These are phyloP conservation scores for Eucalyptus globulus DNA, from an alignment of 345 rosid genomes.

Conservation along the genomic window DNA sequence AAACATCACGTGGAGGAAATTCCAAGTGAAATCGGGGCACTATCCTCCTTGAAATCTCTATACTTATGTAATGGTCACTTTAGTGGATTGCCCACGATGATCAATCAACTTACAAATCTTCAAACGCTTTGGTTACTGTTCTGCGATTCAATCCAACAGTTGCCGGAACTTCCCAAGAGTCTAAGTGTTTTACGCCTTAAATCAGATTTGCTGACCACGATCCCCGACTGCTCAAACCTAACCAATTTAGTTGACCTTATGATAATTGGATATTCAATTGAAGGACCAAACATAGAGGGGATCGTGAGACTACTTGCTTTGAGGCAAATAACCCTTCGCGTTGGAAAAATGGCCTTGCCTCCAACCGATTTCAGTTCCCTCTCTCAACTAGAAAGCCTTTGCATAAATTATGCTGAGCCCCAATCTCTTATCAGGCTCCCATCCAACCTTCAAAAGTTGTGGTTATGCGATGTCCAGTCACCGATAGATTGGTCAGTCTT, in stretches of 20 bases:
- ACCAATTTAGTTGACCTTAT: background rate
- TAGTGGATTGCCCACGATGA: too few relatives aligned
- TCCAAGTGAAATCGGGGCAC: too few relatives aligned
- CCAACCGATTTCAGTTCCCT: background rate
- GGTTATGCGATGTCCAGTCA: accelerated
- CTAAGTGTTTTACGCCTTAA: accelerated
- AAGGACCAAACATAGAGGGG: background rate
- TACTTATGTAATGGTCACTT: accelerated
- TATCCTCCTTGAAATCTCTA: too few relatives aligned
- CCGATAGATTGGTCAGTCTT: background rate
- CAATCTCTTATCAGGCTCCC: background rate
- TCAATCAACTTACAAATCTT: too few relatives aligned
- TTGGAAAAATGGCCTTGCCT: background rate
- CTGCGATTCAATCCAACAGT: background rate
- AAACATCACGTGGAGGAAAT: too few relatives aligned
- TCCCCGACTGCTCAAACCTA: background rate
- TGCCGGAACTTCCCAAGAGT: background rate
- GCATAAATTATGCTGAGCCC: accelerated
- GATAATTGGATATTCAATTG: accelerated
- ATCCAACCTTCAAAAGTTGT: accelerated
- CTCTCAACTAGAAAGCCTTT: accelerated
- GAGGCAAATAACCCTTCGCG: accelerated
- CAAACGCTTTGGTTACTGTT: accelerated
- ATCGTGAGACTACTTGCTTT: background rate
- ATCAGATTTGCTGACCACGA: accelerated